phyloP scores from a whole-genome alignment of 2,329 filamentous ascomycete species.

The Aspergillus japonicus region DNA sequence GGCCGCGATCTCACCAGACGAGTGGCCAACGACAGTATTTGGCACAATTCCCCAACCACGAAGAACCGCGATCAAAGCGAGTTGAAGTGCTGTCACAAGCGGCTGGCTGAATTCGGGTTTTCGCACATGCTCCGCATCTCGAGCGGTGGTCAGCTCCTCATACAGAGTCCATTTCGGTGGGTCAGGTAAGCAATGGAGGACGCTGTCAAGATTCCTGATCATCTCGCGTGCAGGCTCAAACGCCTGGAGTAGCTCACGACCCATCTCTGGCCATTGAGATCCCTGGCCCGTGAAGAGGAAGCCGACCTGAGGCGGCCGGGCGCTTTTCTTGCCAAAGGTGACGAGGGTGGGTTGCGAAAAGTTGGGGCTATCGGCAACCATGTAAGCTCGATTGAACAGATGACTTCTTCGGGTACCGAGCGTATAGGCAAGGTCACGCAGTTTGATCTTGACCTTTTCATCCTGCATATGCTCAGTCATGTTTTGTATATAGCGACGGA shows the following conservation, averaged over 20 bases:
- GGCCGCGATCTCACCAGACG: conserved; percentile 23
- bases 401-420: conserved; percentile 11
- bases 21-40: conserved; percentile 20
- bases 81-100: conserved; percentile 19
- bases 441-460: not conserved
- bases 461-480: not conserved
- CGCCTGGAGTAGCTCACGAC: conserved; percentile 12
- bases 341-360: not conserved
- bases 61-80: conserved; percentile 15
- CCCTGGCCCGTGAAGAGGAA: conserved; percentile 27
- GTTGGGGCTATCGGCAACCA: not conserved
- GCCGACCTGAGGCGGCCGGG: conserved; percentile 11
- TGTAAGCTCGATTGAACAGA: conserved; percentile 9
- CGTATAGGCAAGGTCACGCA: conserved; percentile 17
- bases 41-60: conserved; percentile 13
- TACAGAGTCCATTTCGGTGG: conserved; percentile 12
- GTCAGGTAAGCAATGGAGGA: conserved; percentile 6
- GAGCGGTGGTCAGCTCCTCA: conserved; percentile 6
- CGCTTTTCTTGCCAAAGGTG: not conserved
- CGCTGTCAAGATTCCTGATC: conserved; percentile 14
- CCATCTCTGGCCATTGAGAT: conserved; percentile 25
- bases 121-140: conserved; percentile 3
- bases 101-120: conserved; percentile 16
- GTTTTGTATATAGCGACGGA: conserved; percentile 6
- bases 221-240: conserved; percentile 3